Base-by-base conservation (phyloP, 768 basidiomycete genomes). In the Leccinum barrowsii region DNA sequence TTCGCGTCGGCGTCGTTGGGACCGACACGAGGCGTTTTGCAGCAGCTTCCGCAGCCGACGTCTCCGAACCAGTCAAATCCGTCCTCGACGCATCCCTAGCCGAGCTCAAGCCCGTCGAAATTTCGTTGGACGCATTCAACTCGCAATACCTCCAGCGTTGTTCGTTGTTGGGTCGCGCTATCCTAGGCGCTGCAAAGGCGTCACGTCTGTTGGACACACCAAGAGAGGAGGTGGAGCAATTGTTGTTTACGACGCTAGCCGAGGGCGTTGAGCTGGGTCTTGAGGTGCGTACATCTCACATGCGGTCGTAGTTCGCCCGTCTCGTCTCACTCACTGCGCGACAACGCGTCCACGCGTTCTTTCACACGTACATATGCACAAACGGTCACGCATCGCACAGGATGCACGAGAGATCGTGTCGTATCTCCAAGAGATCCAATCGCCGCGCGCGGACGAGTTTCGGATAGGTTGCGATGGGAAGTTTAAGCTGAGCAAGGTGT, bases 141-240 rank as follows among this genome's bases (percentile, higher is more conserved):
- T 81, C 85, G 17, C 83, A 90, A 60, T 93, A 87, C 70, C 79
- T 93, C 12, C 89, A 94, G 67, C 76, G 67, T 15, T 80, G 88
- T 59, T 74, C 84, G 0, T 64, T 71, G 1, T 79, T 79, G 10
- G 77, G 83, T 0, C 60, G 70, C 2, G 84, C 85, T 0, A 74
- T 89, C 34, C 72, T 96, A 7, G 87, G 84, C 3, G 78, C 77
- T 44, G 92, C 92, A 6, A 79, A 80, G 65, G 90, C 79, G 1
- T 74, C 79, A 13, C 75, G 68, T 1, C 62, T 69, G 5, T 73
- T 92, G 48, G 76, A 77, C 3, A 70, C 80, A 0, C 76, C 85
- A 8, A 63, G 71, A 37, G 79, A 80, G 5, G 89, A 91, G 63
- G 77, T 89, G 6, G 90, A 91, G 63, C 75, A 76, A 5, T 65